A percentile compares a stretch with the other conserved stretches of the same genome.
phyloP scores from a whole-genome alignment of 2,329 filamentous ascomycete species.

The Exophiala sideris region DNA sequence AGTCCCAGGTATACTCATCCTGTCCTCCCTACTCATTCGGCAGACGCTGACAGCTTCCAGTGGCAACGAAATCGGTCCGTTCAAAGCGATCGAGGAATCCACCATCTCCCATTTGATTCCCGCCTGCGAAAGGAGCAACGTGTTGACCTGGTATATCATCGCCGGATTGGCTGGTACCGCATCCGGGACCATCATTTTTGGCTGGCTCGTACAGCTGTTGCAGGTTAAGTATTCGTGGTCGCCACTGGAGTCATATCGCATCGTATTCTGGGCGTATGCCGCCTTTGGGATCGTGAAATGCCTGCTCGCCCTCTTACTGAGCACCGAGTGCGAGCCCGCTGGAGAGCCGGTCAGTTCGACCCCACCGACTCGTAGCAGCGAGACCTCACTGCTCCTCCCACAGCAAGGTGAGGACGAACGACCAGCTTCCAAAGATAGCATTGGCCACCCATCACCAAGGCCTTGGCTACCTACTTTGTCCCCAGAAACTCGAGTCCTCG shows the following conservation, averaged over 20 bases:
- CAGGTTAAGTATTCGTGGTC: slow-evolving; percentile 44
- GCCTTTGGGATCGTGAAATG: slow-evolving; percentile 57
- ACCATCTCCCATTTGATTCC: slow-evolving; percentile 60
- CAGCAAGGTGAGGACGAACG: slow-evolving; percentile 22
- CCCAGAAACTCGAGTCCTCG: slow-evolving; percentile 44
- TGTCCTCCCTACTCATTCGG: neutral
- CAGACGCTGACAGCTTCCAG: slow-evolving; percentile 1
- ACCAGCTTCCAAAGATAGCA: slow-evolving; percentile 18
- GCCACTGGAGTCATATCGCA: slow-evolving; percentile 49
- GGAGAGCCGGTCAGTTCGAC: neutral
- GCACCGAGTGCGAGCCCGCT: slow-evolving; percentile 43
- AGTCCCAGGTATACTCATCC: slow-evolving; percentile 43
- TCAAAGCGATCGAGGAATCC: slow-evolving; percentile 64
- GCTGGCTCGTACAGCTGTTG: slow-evolving; percentile 57
- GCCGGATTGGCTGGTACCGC: slow-evolving; percentile 59
- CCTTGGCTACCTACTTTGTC: neutral
- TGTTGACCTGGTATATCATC: slow-evolving; percentile 61
- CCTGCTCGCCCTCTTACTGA: slow-evolving; percentile 50
- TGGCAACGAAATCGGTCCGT: slow-evolving; percentile 65
- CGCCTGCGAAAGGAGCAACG: slow-evolving; percentile 55
- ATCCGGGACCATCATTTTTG: slow-evolving; percentile 56
- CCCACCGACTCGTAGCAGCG: too few species aligned
- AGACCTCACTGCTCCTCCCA: slow-evolving; percentile 11
- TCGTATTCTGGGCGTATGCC: slow-evolving; percentile 59
- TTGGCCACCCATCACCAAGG: slow-evolving; percentile 10